Evolutionary conservation across 1,284 basidiomycete genomes (phyloP), one percentile per base, ranked within the genome.

Genomic region (Inonotus hispidus): DNA sequence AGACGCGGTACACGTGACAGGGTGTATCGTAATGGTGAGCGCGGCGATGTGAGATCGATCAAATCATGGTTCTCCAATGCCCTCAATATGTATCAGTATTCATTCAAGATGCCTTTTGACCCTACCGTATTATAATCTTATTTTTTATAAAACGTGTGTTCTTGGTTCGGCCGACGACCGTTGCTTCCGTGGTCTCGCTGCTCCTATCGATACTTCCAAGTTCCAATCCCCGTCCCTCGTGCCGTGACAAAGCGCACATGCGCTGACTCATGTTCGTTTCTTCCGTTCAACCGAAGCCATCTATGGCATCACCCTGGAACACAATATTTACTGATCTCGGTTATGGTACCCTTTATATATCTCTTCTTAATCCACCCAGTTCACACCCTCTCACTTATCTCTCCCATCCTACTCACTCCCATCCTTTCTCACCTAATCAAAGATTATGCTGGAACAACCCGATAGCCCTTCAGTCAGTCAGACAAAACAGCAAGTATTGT

Each of bases 401-500:
- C 49, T 55, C 37, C 29, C 59, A 46, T 47, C 13, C 49, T 11
- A 39, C 32, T 49, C 32, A 47, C 57, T 23, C 25, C 29, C 56
- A 25, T 58, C 46, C 41, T 29, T 2, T 39, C 23, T 45, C 14
- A 46, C 46, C 19, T 45, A 11, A 19, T 39, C n/a, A 11, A 39
- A 43, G n/a, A 46, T 23, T 47, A 63, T 63, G 62, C 39, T 63
- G 16, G 62, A 63, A 45, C 62, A 63, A 46, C 62, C 62, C 1
- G 58, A 63, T 11, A 60, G 58, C 53, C 62, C 62, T 1, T 56
- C 52, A 13, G 58, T 57, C 19, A 60, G 58, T 23, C 58, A 63
- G 49, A 63, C 62, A 19, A 63, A 63, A 54, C 43, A 63, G 53
- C 62, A 63, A 49, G 52, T 63, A 10, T 63, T 63, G 60, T 62